These are phyloP conservation scores for Neonothopanus nambi DNA, from an alignment of 1,284 basidiomycete species.

Conservation along the genomic window DNA sequence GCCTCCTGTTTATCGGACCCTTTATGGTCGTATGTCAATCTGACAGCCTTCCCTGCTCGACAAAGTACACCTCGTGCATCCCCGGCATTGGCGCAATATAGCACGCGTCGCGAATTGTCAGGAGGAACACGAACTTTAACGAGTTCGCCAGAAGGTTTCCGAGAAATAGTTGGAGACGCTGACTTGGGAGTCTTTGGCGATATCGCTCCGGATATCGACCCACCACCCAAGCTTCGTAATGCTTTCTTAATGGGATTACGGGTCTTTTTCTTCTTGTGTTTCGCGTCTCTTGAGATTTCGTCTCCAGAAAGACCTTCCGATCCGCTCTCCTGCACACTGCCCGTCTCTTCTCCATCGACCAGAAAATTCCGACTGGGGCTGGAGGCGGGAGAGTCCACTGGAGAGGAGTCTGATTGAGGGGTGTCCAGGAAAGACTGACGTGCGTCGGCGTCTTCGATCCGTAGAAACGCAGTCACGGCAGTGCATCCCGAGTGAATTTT, in stretches of 20 bases:
- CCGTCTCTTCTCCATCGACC: conserved; percentile 28
- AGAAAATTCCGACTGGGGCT: conserved; percentile 25
- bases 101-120: conserved; percentile 60
- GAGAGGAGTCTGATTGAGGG: conserved; percentile 27
- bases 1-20: conserved; percentile 97
- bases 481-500: conserved; percentile 97
- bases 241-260: conserved; percentile 58
- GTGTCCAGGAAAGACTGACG: conserved; percentile 60
- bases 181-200: conserved; percentile 36
- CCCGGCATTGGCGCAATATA: conserved; percentile 97
- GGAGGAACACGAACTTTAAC: conserved; percentile 47
- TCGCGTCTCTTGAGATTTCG: conserved; percentile 20
- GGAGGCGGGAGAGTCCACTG: conserved; percentile 33
- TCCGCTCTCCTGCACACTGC: conserved; percentile 34
- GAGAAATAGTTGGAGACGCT: conserved; percentile 36
- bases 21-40: conserved; percentile 99
- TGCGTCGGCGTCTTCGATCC: conserved; percentile 83
- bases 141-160: conserved; percentile 29
- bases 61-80: conserved; percentile 90
- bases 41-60: conserved; percentile 86
- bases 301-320: conserved; percentile 27
- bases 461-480: conserved; percentile 94
- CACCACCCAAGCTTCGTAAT: conserved; percentile 52
- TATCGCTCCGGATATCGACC: conserved; percentile 31
- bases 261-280: conserved; percentile 40